These are phyloP conservation scores for Irpex sp. DNA, from an alignment of 1,284 basidiomycete genomes.

Conservation along the genomic window DNA sequence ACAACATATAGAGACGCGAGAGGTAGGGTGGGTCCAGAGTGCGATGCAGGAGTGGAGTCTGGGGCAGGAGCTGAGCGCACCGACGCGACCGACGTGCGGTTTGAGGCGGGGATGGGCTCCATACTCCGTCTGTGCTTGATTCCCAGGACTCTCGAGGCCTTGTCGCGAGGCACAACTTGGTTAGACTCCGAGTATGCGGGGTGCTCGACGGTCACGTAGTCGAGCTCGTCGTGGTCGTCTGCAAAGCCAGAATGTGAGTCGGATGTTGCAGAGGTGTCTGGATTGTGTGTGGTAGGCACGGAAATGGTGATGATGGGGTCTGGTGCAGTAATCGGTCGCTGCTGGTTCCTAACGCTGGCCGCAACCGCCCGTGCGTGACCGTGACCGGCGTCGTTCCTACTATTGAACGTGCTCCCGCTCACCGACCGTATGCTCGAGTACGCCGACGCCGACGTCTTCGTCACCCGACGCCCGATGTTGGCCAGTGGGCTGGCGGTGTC, in stretches of 20 bases:
- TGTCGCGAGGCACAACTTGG: constrained; percentile 28
- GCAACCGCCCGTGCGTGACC: constrained; percentile 6
- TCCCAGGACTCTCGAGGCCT: constrained; percentile 72
- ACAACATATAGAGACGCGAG: constrained; percentile 83
- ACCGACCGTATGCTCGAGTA: constrained; percentile 9
- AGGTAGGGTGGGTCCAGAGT: constrained; percentile 61
- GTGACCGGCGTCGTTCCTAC: constrained; percentile 2
- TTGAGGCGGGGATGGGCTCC: constrained; percentile 76
- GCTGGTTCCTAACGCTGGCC: constrained; percentile 16
- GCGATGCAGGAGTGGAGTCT: constrained; percentile 31
- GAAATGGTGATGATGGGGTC: constrained; percentile 34
- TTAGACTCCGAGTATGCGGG: constrained; percentile 23
- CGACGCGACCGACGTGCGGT: constrained; percentile 71
- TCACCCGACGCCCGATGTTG: constrained; percentile 7
- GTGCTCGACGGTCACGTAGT: constrained; percentile 57
- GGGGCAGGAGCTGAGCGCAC: constrained; percentile 64
- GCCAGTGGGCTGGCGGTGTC: constrained; percentile 12
- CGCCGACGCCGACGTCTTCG: constrained; percentile 9
- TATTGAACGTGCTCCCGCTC: constrained; percentile 8
- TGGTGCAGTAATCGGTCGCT: constrained; percentile 27
- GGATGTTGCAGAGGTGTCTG: constrained; percentile 9
- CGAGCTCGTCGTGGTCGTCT: constrained; percentile 49
- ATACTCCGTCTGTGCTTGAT: constrained; percentile 69
- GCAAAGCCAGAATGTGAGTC: constrained; percentile 14
- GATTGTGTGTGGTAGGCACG: constrained; percentile 11